Conservation (phyloP, 2,329 filamentous ascomycete genomes). For the Epichloe typhina region DNA sequence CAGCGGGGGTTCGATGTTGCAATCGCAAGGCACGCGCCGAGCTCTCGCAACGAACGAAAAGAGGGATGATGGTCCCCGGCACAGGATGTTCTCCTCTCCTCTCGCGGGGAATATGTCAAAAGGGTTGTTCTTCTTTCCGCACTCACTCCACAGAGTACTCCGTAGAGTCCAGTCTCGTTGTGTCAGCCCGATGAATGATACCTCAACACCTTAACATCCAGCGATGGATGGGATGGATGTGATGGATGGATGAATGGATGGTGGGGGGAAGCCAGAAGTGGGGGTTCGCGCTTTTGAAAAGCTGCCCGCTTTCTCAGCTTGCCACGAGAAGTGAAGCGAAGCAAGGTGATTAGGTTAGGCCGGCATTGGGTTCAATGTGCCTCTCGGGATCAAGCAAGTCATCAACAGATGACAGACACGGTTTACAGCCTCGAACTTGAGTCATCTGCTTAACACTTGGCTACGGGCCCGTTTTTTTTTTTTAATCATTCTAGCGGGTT, state of each 20-base stretch:
- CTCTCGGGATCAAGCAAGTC: not conserved
- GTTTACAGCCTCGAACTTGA: too few relatives aligned
- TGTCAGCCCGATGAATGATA: too few relatives aligned
- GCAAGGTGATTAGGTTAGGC: not conserved
- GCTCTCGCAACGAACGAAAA: not conserved
- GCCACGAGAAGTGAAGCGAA: not conserved
- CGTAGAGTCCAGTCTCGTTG: not conserved
- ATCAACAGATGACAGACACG: not conserved
- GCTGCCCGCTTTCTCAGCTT: not conserved
- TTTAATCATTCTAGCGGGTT: too few relatives aligned
- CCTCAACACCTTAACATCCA: not conserved
- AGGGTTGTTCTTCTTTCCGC: not conserved
- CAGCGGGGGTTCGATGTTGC: not conserved
- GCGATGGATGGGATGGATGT: not conserved
- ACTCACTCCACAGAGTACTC: not conserved
- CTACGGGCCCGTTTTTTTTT: too few relatives aligned
- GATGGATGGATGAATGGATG: not conserved
- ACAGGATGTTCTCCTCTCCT: not conserved
- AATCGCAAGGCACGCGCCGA: not conserved
- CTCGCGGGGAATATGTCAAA: not conserved
- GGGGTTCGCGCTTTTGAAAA: not conserved
- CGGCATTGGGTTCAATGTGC: not conserved
- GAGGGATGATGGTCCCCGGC: not conserved
- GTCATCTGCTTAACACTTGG: too few relatives aligned
- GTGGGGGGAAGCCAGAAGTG: not conserved